Percentiles rank a stretch among this genome's conserved stretches.
These are phyloP conservation scores for Petunia axillaris DNA, from an alignment of 257 asterid species.

Conservation along the genomic window DNA sequence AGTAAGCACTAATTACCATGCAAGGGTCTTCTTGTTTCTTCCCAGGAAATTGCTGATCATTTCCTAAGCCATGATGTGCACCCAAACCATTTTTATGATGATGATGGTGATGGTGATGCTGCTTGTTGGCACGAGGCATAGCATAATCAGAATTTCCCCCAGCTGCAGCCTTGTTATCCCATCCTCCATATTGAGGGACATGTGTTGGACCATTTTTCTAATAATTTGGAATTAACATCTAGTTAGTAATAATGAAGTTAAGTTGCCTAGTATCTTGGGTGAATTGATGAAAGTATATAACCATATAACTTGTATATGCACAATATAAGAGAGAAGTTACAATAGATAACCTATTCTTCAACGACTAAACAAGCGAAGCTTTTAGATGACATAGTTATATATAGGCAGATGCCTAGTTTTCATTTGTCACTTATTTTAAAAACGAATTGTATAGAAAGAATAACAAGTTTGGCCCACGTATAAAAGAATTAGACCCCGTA, in stretches of 20 bases:
- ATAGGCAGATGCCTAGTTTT: too few species aligned
- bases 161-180: background rate
- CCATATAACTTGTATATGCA: background rate
- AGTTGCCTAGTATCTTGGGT: background rate
- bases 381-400: too few species aligned
- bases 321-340: too few species aligned
- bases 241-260: background rate
- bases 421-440: too few species aligned
- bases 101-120: background rate
- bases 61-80: background rate
- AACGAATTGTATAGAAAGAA: too few species aligned
- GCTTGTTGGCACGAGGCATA: constrained; percentile 15
- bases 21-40: background rate
- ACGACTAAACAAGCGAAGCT: too few species aligned
- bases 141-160: background rate
- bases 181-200: constrained; percentile 22
- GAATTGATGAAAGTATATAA: background rate
- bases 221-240: background rate
- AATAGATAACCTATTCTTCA: too few species aligned
- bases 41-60: constrained; percentile 5
- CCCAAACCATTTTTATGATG: background rate
- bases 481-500: background rate
- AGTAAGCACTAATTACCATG: background rate
- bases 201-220: constrained; percentile 12
- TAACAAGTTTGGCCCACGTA: too few species aligned